Conservation (phyloP, 768 basidiomycete genomes). For the Boletus pseudo-olivaceus region DNA sequence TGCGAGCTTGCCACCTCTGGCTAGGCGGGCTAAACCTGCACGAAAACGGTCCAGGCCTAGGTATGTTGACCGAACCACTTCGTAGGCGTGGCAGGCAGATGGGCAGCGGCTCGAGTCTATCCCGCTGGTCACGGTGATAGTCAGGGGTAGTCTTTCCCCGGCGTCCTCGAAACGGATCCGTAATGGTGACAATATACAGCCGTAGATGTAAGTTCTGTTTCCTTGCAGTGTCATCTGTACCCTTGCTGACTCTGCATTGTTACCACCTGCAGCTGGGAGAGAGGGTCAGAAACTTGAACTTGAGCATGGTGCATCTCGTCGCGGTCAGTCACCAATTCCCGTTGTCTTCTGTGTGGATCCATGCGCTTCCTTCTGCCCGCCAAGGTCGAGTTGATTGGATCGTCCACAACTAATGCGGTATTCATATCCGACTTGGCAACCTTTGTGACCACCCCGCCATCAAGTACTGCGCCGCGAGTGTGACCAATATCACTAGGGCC, state of each 20-base stretch:
- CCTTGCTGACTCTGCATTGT: background rate
- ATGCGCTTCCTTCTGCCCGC: background rate
- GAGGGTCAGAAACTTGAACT: background rate
- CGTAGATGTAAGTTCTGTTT: background rate
- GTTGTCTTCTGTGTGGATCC: background rate
- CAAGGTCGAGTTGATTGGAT: background rate
- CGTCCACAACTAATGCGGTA: background rate
- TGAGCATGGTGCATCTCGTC: background rate
- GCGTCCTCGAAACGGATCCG: background rate
- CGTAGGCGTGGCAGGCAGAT: background rate
- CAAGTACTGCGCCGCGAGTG: background rate
- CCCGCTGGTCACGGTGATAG: background rate
- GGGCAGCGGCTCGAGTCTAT: background rate
- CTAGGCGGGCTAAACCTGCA: no score
- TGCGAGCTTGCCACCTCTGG: no score
- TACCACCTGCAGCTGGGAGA: background rate
- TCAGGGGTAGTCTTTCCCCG: background rate
- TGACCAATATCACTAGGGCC: background rate
- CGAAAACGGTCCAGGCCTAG: no score
- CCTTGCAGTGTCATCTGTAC: background rate
- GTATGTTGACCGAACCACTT: no score
- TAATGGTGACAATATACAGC: background rate
- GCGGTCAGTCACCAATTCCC: background rate
- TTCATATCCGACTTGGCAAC: background rate
- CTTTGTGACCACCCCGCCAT: background rate